These are phyloP conservation scores for Schizophyllum amplum DNA, from an alignment of 1,284 basidiomycete genomes.

Conservation along the genomic window DNA sequence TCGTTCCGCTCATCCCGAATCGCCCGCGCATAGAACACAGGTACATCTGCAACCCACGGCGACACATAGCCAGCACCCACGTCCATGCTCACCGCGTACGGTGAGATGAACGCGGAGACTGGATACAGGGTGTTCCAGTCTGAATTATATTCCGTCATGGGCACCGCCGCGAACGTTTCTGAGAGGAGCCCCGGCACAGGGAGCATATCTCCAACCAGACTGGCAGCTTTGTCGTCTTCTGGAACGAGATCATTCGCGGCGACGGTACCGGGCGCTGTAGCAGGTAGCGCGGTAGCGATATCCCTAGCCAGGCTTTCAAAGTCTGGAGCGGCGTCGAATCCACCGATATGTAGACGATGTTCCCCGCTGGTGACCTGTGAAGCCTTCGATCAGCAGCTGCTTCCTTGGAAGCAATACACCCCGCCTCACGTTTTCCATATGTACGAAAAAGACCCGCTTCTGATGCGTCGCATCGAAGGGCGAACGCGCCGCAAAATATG, in stretches of 20 bases:
- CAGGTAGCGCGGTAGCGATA: conserved; percentile 56
- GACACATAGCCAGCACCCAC: conserved; percentile 43
- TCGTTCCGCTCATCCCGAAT: conserved; percentile 53
- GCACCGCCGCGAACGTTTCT: conserved; percentile 30
- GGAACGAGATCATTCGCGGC: neutral
- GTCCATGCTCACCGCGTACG: conserved; percentile 66
- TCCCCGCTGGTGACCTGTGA: conserved; percentile 65
- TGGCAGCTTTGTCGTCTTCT: neutral
- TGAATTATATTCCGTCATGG: conserved; percentile 60
- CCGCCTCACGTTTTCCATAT: conserved; percentile 75
- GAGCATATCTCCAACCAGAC: neutral
- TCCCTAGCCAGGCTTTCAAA: conserved; percentile 55
- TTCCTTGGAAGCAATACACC: neutral
- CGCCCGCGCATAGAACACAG: conserved; percentile 49
- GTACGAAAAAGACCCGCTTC: conserved; percentile 80
- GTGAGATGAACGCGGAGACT: conserved; percentile 75
- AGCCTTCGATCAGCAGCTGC: neutral
- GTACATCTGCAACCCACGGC: conserved; percentile 29
- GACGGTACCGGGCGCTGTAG: conserved; percentile 18
- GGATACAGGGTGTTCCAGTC: conserved; percentile 90
- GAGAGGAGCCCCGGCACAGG: conserved; percentile 2
- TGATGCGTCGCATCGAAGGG: conserved; percentile 86
- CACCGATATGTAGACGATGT: conserved; percentile 76
- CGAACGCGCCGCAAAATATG: conserved; percentile 52
- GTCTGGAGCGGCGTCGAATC: conserved; percentile 79